These are phyloP conservation scores for Cinchona pubescens DNA, from an alignment of 257 asterid genomes.

Conservation along the genomic window DNA sequence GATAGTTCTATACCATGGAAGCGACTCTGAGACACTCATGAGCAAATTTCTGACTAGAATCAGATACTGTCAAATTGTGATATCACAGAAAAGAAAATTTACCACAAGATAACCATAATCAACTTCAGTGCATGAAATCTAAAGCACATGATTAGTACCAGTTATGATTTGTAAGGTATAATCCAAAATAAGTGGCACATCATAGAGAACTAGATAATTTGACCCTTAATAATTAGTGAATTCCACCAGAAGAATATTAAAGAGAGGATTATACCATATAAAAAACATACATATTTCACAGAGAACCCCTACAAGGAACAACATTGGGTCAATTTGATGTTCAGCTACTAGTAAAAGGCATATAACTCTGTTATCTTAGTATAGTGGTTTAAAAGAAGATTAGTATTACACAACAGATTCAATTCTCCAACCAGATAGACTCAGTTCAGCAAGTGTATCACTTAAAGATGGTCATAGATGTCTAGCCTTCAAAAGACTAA, in stretches of 20 bases:
- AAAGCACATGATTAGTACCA: neutral
- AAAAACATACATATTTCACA: neutral
- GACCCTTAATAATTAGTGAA: neutral
- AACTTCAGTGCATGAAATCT: neutral
- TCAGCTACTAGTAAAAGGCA: neutral
- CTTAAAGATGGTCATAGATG: neutral
- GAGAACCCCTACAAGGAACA: neutral
- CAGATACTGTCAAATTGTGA: neutral
- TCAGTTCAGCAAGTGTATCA: neutral
- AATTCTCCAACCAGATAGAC: neutral
- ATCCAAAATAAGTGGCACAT: neutral
- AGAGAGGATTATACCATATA: neutral
- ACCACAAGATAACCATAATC: neutral
- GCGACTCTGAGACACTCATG: neutral
- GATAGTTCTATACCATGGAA: neutral
- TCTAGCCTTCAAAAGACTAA: neutral
- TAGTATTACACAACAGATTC: neutral
- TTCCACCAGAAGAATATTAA: neutral
- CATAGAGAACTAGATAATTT: neutral
- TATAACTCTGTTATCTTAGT: neutral
- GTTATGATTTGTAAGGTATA: neutral
- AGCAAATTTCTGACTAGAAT: too few species aligned
- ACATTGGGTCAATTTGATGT: neutral
- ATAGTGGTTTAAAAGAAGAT: neutral
- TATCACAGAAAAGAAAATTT: neutral